phyloP scores from a whole-genome alignment of 2,329 filamentous ascomycete genomes.

The Colletotrichum spaethianum region DNA sequence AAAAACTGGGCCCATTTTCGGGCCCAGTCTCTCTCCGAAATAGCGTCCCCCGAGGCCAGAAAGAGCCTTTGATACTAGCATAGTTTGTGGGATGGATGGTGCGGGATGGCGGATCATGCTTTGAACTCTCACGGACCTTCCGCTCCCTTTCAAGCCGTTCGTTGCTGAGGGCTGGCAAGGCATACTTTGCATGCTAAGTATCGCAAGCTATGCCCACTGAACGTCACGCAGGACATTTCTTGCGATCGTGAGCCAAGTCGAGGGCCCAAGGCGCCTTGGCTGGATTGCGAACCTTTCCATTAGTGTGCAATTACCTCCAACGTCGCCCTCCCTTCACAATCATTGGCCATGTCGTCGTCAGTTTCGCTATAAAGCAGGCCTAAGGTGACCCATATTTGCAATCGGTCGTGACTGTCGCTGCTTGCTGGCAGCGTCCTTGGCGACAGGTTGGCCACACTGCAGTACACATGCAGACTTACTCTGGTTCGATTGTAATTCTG shows the following conservation, averaged over 20 bases:
- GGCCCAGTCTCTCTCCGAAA: background rate
- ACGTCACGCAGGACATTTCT: background rate
- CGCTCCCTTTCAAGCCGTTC: background rate
- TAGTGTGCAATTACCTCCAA: background rate
- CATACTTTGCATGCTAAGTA: background rate
- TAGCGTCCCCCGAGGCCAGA: background rate
- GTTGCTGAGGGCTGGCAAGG: background rate
- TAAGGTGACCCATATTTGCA: background rate
- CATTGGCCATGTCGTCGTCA: conserved; percentile 2
- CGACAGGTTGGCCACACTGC: conserved; percentile 11
- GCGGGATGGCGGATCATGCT: conserved; percentile 23
- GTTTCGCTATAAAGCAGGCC: conserved; percentile 1
- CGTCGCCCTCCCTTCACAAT: background rate
- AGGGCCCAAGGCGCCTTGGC: background rate
- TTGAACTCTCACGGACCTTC: conserved; percentile 5
- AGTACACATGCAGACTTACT: conserved; percentile 4
- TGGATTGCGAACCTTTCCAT: background rate
- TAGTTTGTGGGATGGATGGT: conserved; percentile 4
- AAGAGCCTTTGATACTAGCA: background rate
- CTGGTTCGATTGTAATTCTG: background rate
- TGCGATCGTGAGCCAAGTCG: background rate
- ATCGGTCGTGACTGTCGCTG: background rate
- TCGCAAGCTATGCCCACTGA: background rate
- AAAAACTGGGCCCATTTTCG: background rate
- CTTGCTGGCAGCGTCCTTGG: background rate